A percentile compares a stretch with the other conserved stretches of the same genome.
phyloP scores from a whole-genome alignment of 306 rosid species.

The Acacia melanoxylon region DNA sequence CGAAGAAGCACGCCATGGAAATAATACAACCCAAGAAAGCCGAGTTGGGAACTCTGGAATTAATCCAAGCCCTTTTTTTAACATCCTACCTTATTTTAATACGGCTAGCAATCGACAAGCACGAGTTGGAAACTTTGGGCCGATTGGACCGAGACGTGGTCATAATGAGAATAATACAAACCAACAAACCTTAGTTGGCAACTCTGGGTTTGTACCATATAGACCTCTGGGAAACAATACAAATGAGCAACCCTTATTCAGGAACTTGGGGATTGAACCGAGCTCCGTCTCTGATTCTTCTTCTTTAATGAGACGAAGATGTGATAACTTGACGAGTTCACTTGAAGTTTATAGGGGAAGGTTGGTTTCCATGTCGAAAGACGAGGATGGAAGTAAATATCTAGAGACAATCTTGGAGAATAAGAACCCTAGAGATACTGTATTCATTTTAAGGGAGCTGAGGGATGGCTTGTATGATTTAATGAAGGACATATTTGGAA shows the following conservation, averaged over 20 bases:
- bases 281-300: too few species aligned
- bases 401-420: conserved; percentile 2
- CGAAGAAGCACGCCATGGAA: neutral
- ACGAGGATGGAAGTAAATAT: neutral
- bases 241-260: too few species aligned
- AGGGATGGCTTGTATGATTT: conserved; percentile 2
- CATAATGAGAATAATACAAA: too few species aligned
- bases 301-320: too few species aligned
- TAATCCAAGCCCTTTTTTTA: neutral
- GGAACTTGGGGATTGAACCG: neutral
- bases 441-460: conserved; percentile 1
- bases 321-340: neutral
- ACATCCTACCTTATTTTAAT: neutral
- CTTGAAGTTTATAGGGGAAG: conserved; percentile 9
- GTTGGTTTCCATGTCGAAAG: conserved; percentile 21
- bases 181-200: neutral
- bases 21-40: neutral
- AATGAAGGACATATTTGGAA: conserved; percentile 27
- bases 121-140: neutral
- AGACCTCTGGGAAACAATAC: too few species aligned
- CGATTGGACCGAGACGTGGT: neutral
- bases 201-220: neutral
- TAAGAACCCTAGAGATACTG: neutral
- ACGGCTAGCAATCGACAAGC: neutral
- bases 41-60: neutral